phyloP scores from a whole-genome alignment of 1,284 basidiomycete genomes.

The Testicularia cyperi region DNA sequence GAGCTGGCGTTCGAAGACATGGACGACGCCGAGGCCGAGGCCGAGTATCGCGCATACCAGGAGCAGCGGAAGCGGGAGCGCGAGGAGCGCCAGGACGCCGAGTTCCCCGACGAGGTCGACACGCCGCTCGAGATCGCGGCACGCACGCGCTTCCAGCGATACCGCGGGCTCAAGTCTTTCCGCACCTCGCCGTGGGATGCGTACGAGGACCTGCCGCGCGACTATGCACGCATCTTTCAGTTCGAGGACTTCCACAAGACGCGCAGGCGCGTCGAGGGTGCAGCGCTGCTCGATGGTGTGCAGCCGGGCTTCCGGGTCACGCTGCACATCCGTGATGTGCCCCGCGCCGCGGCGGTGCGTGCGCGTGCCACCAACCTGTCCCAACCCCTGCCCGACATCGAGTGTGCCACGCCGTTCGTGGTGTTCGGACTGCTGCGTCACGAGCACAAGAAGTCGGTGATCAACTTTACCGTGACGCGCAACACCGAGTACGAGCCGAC shows the following conservation, averaged over 20 bases:
- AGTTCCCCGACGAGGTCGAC: constrained; percentile 97
- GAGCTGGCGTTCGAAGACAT: constrained; percentile 41
- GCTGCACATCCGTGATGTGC: constrained; percentile 47
- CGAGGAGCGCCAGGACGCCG: constrained; percentile 70
- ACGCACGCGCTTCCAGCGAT: constrained; percentile 84
- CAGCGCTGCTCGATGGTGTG: constrained; percentile 48
- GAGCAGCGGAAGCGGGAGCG: constrained; percentile 82
- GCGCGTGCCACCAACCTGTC: constrained; percentile 17
- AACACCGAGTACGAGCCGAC: constrained; percentile 91
- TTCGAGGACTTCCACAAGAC: constrained; percentile 93
- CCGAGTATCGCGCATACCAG: constrained; percentile 67
- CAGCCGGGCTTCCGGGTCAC: constrained; percentile 38
- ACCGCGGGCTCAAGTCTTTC: constrained; percentile 86
- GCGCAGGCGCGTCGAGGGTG: constrained; percentile 69
- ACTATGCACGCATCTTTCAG: constrained; percentile 94
- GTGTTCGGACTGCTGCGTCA: constrained; percentile 85
- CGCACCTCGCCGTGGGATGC: constrained; percentile 96
- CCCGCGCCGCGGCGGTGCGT: constrained; percentile 38
- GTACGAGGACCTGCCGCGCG: constrained; percentile 89
- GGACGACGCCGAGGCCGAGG: constrained; percentile 68
- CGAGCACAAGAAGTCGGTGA: constrained; percentile 91
- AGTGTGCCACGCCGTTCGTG: constrained; percentile 66
- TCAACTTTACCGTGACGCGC: constrained; percentile 89
- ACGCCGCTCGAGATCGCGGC: constrained; percentile 88
- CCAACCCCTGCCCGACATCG: not conserved